Evolutionary conservation across 2,329 filamentous ascomycete genomes (phyloP), one percentile per base, ranked within the genome.

Genomic region (Ophiostoma fasciatum): DNA sequence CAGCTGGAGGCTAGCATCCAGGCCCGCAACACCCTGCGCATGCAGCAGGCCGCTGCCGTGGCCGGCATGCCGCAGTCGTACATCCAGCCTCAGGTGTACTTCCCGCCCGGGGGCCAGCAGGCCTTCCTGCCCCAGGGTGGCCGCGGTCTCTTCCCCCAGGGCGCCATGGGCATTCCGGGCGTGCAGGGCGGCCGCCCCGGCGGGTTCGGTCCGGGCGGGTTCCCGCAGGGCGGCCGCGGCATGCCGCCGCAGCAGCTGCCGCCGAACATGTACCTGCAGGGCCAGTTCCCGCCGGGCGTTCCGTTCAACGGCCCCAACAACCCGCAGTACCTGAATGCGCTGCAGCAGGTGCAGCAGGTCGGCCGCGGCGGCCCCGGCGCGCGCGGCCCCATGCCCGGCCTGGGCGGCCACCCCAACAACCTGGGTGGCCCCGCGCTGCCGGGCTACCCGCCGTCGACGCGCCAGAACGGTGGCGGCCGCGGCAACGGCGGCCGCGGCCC

Each of bases 1-100:
- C 90, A 96, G 71, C 83, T 98, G 50, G 90, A 98, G 71, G 88
- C 88, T 52, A 94, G 84, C 63, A 98, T 98, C 61, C 90, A 96
- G 68, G 88, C 90, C 60, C 85, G 90, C 62, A 96, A 96, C 71
- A 88, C 94, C 62, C 78, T 94, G 56, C 82, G 90, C 55, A 90
- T 96, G 78, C 90, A 96, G 69, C 90, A 98, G 64, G 84, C 85
- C 48, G 85, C 87, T 47, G 84, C 87, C 47, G 82, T 81, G 47
- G 84, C 82, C 36, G 85, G 83, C 52, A 84, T 94, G 72, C 80
- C 82, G 48, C 81, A 79, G 62, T 79, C 81, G 56, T 84, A 71
- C 70, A 88, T 93, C 71, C 82, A 83, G 57, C 77, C 83, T 40
- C 78, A 82, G 45, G 85, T 96, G 64, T 96, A 90, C 71, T 93